These are phyloP conservation scores for Auricularia auricula-judae DNA, from an alignment of 768 basidiomycete species.

Conservation along the genomic window DNA sequence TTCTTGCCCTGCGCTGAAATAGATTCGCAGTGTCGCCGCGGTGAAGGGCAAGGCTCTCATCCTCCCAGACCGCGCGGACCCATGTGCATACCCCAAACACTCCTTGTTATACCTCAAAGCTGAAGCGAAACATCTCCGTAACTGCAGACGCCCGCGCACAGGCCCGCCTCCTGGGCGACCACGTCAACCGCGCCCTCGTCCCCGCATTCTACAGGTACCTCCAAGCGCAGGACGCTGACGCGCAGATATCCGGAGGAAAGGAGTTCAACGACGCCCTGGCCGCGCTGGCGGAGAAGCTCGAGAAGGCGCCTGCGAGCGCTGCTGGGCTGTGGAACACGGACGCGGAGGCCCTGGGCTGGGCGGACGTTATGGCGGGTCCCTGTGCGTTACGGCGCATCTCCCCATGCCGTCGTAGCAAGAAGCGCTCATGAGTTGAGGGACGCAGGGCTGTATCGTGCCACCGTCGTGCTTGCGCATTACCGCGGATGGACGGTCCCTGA, in stretches of 20 bases:
- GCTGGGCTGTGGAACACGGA: slow-evolving; percentile 48
- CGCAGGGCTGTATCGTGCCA: slow-evolving; percentile 61
- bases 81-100: slow-evolving; percentile 32
- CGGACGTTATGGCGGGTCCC: slow-evolving; percentile 59
- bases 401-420: slow-evolving; percentile 7
- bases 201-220: slow-evolving; percentile 68
- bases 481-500: slow-evolving; percentile 46
- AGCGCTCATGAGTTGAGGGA: slow-evolving; percentile 2
- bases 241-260: slow-evolving; percentile 37
- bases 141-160: slow-evolving; percentile 52
- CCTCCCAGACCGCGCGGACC: slow-evolving; percentile 44
- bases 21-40: not conserved
- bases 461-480: slow-evolving; percentile 53
- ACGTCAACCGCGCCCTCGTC: slow-evolving; percentile 50
- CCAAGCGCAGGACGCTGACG: slow-evolving; percentile 49
- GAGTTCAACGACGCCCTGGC: slow-evolving; percentile 46
- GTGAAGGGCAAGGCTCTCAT: slow-evolving; percentile 29
- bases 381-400: slow-evolving; percentile 33
- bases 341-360: slow-evolving; percentile 44
- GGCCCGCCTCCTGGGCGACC: slow-evolving; percentile 56
- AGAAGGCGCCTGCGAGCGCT: slow-evolving; percentile 34
- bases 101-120: not conserved
- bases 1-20: not conserved
- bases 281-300: slow-evolving; percentile 40
- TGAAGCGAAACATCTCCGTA: not conserved